Evolutionary conservation across 495 filamentous ascomycete genomes (phyloP), one percentile per base, ranked within the genome.

Genomic region (Penicillium crystallinum): DNA sequence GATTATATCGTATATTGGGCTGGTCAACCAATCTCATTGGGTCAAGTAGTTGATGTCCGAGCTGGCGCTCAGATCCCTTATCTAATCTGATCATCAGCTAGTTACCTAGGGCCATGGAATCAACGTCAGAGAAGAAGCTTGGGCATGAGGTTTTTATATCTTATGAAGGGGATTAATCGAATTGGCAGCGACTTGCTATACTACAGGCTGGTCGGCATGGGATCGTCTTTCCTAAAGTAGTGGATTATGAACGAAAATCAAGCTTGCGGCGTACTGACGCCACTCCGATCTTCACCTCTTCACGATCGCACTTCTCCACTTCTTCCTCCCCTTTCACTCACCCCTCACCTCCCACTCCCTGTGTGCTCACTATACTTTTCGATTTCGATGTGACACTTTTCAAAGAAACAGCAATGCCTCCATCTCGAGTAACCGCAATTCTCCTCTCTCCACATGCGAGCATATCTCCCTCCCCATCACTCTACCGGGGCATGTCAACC

Each of bases 31-130:
- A 22, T 40, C 37, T 40, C 19, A 40, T 22, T 49, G 36, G 35
- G 22, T 39, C 12, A 12, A 36, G 22, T 2, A 12, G 33, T 37
- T 37, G 23, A 22, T 19, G 23, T 34, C 34, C 22, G 17, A 35
- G 6, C 27, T 6, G 33, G 21, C 6, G n/a, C n/a, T n/a, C n/a
- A n/a, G 8, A 34, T 38, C 34, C 11, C 54, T 45, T 62, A 64
- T 64, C 62, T 64, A 62, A 64, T 64, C 62, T 64, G 62, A 64
- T 64, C 55, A 63, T 63, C 61, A 48, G 46, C 33, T 37, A 14
- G 14, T 27, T 15, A 17, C 12, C 8, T 6, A 14, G 30, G 12
- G 21, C n/a, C n/a, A n/a, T n/a, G n/a, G n/a, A n/a, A n/a, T n/a
- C n/a, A n/a, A n/a, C n/a, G n/a, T n/a, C n/a, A n/a, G n/a, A n/a